Base-by-base conservation (phyloP, 495 filamentous ascomycete genomes). In the Penicillium malachiteum region DNA sequence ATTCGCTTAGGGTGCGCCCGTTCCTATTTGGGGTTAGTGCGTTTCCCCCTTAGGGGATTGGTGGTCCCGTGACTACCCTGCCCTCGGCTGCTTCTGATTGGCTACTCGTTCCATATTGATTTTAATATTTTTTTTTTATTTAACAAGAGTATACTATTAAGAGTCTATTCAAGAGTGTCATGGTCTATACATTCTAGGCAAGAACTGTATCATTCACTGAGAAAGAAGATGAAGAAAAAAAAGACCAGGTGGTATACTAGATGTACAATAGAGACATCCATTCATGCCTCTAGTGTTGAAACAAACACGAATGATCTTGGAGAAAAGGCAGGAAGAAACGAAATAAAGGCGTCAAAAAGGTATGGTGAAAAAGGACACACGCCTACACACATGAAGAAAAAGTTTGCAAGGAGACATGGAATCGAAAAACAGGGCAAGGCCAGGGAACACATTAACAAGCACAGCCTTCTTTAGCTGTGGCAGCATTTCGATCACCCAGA, bases 401-500 rank as follows among this genome's bases (percentile, higher is more conserved):
- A 46, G 21, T 1, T 26, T 26, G 21, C 21, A 26, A 26, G 21
- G 21, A 26, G 21, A 26, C 21, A 26, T 26, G 21, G 21, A 26
- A 26, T 26, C 1, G 21, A 26, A 26, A 26, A 26, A 26, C 1
- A 26, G 4, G 21, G 21, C 21, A 26, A 26, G 21, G 21, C 4
- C 41, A 31, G 33, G 46, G 48, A 26, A 43, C 26, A 54, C 38
- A 53, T 78, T 63, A 97, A 72, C 94, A 98, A 63, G 93, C 94
- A 72, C 93, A 98, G 16, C 89, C 90, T 65, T 96, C 91, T 77
- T 97, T 96, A 12, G 89, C 84, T 35, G 82, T 85, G 38, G 75
- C 76, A 33, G 69, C 65, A 18, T 55, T 58, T 12, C 73, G 69
- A 34, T 78, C 76, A 17, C 70, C 73, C 37, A 78, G 64, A 57